Evolutionary conservation across 495 filamentous ascomycete genomes (phyloP).

Genomic region (Aspergillus conjunctus): DNA sequence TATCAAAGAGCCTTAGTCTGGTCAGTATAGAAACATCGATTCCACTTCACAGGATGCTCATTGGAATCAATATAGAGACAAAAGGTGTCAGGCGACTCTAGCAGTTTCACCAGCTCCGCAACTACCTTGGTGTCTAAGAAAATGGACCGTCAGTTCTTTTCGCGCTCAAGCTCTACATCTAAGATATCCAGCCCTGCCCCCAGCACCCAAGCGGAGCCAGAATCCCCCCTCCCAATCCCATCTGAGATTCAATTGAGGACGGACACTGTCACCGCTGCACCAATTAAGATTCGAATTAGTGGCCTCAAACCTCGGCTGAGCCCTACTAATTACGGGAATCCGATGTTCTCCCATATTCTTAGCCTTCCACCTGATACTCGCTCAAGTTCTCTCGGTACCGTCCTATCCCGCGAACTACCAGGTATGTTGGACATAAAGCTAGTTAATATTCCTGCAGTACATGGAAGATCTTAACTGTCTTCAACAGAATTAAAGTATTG

Average conservation of each 20-base stretch:
- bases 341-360: neutral
- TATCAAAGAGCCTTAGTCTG: neutral
- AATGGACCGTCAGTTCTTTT: neutral
- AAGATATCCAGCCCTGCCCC: neutral
- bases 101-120: neutral
- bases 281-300: neutral
- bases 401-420: neutral
- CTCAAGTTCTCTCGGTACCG: neutral
- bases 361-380: constrained; percentile 1
- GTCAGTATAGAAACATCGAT: neutral
- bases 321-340: neutral
- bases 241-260: neutral
- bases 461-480: neutral
- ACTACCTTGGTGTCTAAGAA: neutral
- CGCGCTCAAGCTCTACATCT: neutral
- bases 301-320: neutral
- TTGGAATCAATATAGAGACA: neutral
- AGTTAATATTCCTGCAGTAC: neutral
- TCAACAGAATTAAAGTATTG: neutral
- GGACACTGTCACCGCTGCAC: neutral
- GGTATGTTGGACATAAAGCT: neutral
- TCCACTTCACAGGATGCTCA: neutral
- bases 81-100: neutral
- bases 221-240: neutral
- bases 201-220: neutral